Base-by-base conservation (phyloP, 371 early-diverging fungal species). In the Mortierella sp. region DNA sequence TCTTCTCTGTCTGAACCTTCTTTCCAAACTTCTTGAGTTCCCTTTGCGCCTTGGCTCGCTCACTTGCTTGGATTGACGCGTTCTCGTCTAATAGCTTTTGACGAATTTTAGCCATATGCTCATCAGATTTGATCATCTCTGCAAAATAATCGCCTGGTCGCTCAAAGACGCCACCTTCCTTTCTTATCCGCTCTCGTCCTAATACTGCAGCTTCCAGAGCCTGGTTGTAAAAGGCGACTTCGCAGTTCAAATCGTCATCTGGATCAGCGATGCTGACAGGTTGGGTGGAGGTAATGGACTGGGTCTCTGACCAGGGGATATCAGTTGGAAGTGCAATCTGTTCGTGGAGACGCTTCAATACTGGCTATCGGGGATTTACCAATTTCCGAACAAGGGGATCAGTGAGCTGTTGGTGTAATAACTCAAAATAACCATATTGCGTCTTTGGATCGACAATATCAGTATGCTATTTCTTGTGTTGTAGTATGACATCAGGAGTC, bases 21-120 rank as follows among this genome's bases (percentile, higher is more conserved):
- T 98, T 98, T 76, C 98, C 98, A 77, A 95, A 98, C 92, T 98
- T 98, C 87, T 95, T 96, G 67, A 94, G 83, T 48, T 95, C 94
- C 47, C 97, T 90, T 86, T 92, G 93, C 70, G 92, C 92, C 70
- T 92, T 92, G 60, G 96, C 96, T 58, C 94, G 91, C 73, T 97
- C 97, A 43, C 94, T 86, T 28, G 92, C 93, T 84, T 95, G 92
- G 67, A 97, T 89, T 33, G 87, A 78, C 58, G 93, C 92, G 40
- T 88, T 85, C 84, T 98, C 96, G 67, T 97, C 93, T 74, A 96
- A 77, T 71, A 98, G 87, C 73, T 88, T 87, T 84, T 95, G 92
- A 72, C 95, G 92, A 58, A 94, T 89, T 87, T 88, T 91, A 43
- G 87, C 87, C 98, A 98, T 97, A 74, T 97, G 97, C 69, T 93